phyloP scores from a whole-genome alignment of 345 rosid species.

The Nephelium lappaceum region DNA sequence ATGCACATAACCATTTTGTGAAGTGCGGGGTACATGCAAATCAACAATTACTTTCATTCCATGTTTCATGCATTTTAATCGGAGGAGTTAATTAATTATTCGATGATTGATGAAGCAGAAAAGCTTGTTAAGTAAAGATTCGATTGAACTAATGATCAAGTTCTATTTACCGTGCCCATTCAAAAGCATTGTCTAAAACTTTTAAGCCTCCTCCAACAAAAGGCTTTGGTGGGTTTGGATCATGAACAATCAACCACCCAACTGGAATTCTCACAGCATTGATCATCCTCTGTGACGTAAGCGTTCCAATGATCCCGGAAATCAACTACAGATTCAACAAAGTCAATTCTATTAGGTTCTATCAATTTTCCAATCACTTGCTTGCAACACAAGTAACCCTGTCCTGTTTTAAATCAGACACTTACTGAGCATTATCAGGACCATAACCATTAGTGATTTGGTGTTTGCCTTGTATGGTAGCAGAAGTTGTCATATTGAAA shows the following conservation, averaged over 20 bases:
- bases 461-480: constrained; percentile 31
- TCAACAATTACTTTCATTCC: constrained; percentile 37
- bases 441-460: constrained; percentile 45
- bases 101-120: background rate
- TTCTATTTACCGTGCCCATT: constrained; percentile 34
- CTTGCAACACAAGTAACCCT: background rate
- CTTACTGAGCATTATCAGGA: constrained; percentile 36
- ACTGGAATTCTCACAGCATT: constrained; percentile 43
- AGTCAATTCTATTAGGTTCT: background rate
- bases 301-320: constrained; percentile 37
- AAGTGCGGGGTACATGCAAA: constrained; percentile 35
- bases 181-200: constrained; percentile 40
- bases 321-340: background rate
- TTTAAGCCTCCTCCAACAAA: constrained; percentile 36
- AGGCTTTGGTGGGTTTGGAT: constrained; percentile 40
- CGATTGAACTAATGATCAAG: background rate
- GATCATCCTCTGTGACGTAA: constrained; percentile 40
- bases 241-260: constrained; percentile 44
- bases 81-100: too few species aligned
- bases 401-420: background rate
- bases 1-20: constrained; percentile 40
- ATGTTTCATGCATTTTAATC: constrained; percentile 23
- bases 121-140: background rate
- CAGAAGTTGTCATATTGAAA: constrained; percentile 26
- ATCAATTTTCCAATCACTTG: background rate